Evolutionary conservation across 2,329 filamentous ascomycete genomes (phyloP).

Genomic region (Aspergillus pseudotamarii): DNA sequence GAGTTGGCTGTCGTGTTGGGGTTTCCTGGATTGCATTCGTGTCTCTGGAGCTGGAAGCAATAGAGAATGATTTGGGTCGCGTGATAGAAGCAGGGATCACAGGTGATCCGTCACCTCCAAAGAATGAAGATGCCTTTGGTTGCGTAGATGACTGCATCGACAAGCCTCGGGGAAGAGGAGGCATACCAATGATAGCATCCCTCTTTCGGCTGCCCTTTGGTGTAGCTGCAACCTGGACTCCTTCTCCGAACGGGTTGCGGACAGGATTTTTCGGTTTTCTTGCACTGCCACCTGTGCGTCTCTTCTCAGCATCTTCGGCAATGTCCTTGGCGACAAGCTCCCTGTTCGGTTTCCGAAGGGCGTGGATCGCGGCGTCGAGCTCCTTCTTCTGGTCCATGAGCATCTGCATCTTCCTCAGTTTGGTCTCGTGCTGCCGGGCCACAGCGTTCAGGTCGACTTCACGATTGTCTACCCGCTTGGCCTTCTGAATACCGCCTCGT

Average conservation of each 20-base stretch:
- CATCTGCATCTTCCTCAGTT: conserved; percentile 49
- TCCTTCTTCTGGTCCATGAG: conserved; percentile 51
- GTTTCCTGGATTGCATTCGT: conserved; percentile 41
- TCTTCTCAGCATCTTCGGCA: conserved; percentile 46
- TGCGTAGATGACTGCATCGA: conserved; percentile 33
- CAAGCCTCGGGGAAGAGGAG: conserved; percentile 29
- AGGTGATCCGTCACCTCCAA: conserved; percentile 10
- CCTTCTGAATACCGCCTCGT: conserved; percentile 48
- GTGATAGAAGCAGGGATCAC: conserved; percentile 35
- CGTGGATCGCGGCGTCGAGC: conserved; percentile 51
- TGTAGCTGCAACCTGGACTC: conserved; percentile 54
- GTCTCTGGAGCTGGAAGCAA: conserved; percentile 19
- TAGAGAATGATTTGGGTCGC: conserved; percentile 32
- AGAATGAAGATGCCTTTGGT: conserved; percentile 17
- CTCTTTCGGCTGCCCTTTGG: conserved; percentile 44
- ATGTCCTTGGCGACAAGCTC: conserved; percentile 49
- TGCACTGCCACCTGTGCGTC: conserved; percentile 34
- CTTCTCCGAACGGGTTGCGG: conserved; percentile 44
- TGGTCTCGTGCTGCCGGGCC: conserved; percentile 48
- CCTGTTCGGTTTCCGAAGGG: conserved; percentile 52
- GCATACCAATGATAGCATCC: conserved; percentile 30
- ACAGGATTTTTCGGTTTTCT: conserved; percentile 46
- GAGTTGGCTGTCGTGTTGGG: conserved; percentile 39
- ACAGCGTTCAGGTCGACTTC: conserved; percentile 52
- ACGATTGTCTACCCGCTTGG: conserved; percentile 49